Base-by-base conservation (phyloP, 345 rosid species). In the Aquilaria malaccensis region DNA sequence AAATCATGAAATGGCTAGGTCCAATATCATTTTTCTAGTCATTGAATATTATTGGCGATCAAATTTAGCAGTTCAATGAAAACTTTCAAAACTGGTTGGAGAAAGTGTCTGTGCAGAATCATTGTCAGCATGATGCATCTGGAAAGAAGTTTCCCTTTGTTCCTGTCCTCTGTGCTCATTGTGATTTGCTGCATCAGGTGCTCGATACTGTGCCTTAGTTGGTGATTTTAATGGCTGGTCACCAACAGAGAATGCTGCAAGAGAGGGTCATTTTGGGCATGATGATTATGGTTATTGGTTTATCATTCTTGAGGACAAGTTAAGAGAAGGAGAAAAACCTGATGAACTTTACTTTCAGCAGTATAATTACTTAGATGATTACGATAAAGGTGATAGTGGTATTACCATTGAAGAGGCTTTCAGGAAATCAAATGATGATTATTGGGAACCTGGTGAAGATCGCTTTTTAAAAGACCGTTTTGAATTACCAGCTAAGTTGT, bases 391-490 rank as follows among this genome's bases (percentile, higher is more conserved):
- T 56, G 97, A 93, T 61, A 85, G 83, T 59, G 93, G 89, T 63
- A 65, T 79, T 67, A 70, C 85, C 61, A 83, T 87, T 55, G 88
- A 87, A 15, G 97, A 89, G 76, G 67, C 85, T 58, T 80, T 89
- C 61, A 70, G 85, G 74, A 89, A 64, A 76, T 85, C 96, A 57
- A 83, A 84, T 66, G 98, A 93, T 72, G 94, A 93, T 59, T 93
- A 93, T 66, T 93, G 97, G 97, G 98, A 93, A 76, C 97, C 97
- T 64, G 98, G 97, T 29, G 98, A 93, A 76, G 97, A 93, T 59
- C 72, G 82, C 33, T 87, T 78, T 62, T 73, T 93, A 10, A 87
- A 93, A 56, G 71, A 84, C 72, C 94, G 96, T 9, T 80, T 77
- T 50, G 89, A 89, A 73, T 75, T 87, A 68, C 98, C 96, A 32